Evolutionary conservation across 2,329 filamentous ascomycete species (phyloP), one percentile per base, ranked within the genome.

Genomic region (Conoideocrella luteorostrata): DNA sequence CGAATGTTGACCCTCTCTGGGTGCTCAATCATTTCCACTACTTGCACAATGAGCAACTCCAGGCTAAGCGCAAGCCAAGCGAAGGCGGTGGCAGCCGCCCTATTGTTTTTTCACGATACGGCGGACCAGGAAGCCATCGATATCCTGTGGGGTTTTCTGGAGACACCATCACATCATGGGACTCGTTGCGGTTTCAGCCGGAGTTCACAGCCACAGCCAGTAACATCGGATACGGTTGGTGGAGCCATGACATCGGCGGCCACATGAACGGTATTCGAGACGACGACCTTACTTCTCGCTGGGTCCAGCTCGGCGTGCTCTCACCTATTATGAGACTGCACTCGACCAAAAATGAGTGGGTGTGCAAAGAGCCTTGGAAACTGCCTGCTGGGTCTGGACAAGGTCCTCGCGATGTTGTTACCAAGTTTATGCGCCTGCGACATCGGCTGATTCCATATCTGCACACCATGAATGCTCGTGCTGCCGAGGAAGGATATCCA

Each of bases 211-310:
- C 78, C 3, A 82, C 76, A 0, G 77, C 80, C 0, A 79, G 77
- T 9, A 84, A 84, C 56, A 80, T 84, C 46, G 80, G 80, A 1
- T 84, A 79, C 49, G 80, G 78, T 2, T 83, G 79, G 78, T 84
- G 80, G 80, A 79, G 74, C 39, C 79, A 84, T 56, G 80, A 84
- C 49, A 80, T 84, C 22, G 80, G 80, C n/a, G 80, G 80, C 0
- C 80, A 84, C 54, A 74, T 76, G 51, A 56, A 60, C 2, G 80
- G 80, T 4, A 61, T 60, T 30, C 70, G 73, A 5, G 75, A 79
- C 39, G 78, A 81, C 40, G 76, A 84, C 52, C 63, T 82, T 7
- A 67, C 71, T 2, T 69, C 73, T 2, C 69, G 80, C 15, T 84
- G 79, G 80, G 68, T 80, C 1, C 80, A 84, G 53, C 66, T 77